Conservation (phyloP, 331 rosid genomes). For the Rosa hybrid region DNA sequence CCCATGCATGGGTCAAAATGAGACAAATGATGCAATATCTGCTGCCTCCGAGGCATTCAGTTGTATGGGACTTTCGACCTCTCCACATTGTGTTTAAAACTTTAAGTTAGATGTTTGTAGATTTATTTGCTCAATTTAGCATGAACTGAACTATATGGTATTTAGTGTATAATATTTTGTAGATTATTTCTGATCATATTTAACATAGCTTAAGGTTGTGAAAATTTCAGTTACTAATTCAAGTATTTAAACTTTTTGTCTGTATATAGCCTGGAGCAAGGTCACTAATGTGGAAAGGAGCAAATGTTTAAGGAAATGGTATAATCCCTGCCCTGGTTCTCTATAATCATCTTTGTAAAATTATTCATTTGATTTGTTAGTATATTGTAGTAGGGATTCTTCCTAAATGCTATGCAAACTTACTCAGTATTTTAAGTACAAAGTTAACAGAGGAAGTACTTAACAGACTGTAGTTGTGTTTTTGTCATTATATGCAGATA, state of each 20-base stretch:
- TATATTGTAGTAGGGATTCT: neutral
- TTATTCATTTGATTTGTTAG: neutral
- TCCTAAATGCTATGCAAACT: neutral
- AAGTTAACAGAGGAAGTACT: neutral
- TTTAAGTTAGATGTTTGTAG: conserved; percentile 15
- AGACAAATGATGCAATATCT: conserved; percentile 90
- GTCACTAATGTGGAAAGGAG: conserved; percentile 85
- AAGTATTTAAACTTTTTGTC: conserved; percentile 20
- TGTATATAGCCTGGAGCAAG: conserved; percentile 88
- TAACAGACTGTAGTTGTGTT: neutral
- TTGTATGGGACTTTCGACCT: conserved; percentile 47
- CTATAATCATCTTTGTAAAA: conserved; percentile 12
- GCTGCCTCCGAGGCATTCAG: conserved; percentile 71
- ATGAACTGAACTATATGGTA: conserved; percentile 1
- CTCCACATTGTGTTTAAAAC: conserved; percentile 14
- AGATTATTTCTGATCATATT: neutral
- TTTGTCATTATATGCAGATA: neutral
- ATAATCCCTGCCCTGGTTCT: conserved; percentile 29
- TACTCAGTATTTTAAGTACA: neutral
- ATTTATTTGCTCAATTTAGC: conserved; percentile 6
- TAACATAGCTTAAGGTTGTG: neutral
- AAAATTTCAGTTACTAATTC: conserved; percentile 13
- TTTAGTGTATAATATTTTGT: neutral
- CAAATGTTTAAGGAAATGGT: conserved; percentile 83
- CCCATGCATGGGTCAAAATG: conserved; percentile 84